Evolutionary conservation across 73 alveolate species (phyloP).

Genomic region (Symbiodinium pilosum): DNA sequence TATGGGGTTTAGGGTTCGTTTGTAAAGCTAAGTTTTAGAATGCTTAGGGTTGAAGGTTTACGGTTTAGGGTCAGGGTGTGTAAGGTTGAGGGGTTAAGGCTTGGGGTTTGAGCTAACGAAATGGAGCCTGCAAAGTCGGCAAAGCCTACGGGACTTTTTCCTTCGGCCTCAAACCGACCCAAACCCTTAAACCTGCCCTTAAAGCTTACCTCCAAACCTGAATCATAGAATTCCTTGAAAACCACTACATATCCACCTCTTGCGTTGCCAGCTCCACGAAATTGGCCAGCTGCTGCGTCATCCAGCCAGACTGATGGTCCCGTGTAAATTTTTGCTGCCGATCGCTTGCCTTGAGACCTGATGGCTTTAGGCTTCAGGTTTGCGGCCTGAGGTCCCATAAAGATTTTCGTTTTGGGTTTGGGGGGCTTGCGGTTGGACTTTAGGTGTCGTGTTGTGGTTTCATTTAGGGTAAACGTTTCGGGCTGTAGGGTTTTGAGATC

Average conservation of each 20-base stretch:
- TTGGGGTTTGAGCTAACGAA: neutral
- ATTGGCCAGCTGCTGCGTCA: neutral
- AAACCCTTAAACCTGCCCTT: neutral
- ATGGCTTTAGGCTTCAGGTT: neutral
- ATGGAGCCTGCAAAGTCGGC: neutral
- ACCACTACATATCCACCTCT: neutral
- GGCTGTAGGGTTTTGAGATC: too few relatives aligned
- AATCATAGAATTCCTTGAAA: neutral
- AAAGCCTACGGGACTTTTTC: neutral
- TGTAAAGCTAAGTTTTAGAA: too few relatives aligned
- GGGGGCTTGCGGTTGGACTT: too few relatives aligned
- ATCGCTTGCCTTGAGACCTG: neutral
- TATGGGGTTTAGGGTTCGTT: too few relatives aligned
- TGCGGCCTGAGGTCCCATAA: neutral
- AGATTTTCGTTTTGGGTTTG: too few relatives aligned
- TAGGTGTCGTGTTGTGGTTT: too few relatives aligned
- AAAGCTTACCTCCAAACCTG: neutral
- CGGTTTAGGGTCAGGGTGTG: too few relatives aligned
- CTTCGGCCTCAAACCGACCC: neutral
- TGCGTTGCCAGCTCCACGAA: neutral
- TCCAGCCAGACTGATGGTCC: constrained; percentile 5
- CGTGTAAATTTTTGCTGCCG: neutral
- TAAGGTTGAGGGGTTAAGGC: neutral
- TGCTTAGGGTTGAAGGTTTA: too few relatives aligned
- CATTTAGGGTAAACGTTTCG: too few relatives aligned